Conservation (phyloP, 1,284 basidiomycete species). For the Cystobasidium sp. region DNA sequence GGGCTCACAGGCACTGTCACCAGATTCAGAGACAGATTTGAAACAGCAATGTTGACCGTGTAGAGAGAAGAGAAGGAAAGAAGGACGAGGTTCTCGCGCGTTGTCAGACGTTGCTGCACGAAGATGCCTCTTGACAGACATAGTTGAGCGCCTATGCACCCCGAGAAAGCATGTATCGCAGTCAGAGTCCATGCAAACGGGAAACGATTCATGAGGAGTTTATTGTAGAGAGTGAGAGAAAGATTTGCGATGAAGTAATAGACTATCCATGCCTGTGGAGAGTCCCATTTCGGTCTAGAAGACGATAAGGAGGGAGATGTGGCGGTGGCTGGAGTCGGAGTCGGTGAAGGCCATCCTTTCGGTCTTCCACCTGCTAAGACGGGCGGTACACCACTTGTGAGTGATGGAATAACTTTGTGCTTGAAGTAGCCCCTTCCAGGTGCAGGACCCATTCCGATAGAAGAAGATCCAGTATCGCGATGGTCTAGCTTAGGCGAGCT, state of each 20-base stretch:
- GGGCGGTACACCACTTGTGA: conserved; percentile 26
- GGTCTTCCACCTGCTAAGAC: conserved; percentile 12
- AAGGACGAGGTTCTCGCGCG: conserved; percentile 68
- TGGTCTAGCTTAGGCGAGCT: conserved; percentile 15
- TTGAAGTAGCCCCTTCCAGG: conserved; percentile 11
- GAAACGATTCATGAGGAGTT: conserved; percentile 81
- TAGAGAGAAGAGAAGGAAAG: conserved; percentile 82
- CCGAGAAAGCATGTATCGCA: conserved; percentile 53
- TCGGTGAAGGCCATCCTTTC: conserved; percentile 11
- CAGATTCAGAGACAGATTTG: conserved; percentile 82
- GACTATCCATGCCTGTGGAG: conserved; percentile 33
- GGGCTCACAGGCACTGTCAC: conserved; percentile 73
- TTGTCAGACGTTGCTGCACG: conserved; percentile 63
- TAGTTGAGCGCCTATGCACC: conserved; percentile 69
- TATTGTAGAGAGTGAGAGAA: conserved; percentile 87
- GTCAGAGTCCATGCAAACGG: conserved; percentile 76
- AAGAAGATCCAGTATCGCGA: not conserved
- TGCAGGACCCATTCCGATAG: conserved; percentile 15
- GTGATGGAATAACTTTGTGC: conserved; percentile 35
- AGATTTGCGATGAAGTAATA: conserved; percentile 86
- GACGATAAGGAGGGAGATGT: conserved; percentile 6
- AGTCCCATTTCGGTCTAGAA: conserved; percentile 15
- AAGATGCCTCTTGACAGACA: conserved; percentile 68
- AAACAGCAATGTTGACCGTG: conserved; percentile 88
- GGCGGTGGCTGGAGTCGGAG: conserved; percentile 1